Conservation (phyloP, 371 early-diverging fungal species). For the Mucor lusitanicus region DNA sequence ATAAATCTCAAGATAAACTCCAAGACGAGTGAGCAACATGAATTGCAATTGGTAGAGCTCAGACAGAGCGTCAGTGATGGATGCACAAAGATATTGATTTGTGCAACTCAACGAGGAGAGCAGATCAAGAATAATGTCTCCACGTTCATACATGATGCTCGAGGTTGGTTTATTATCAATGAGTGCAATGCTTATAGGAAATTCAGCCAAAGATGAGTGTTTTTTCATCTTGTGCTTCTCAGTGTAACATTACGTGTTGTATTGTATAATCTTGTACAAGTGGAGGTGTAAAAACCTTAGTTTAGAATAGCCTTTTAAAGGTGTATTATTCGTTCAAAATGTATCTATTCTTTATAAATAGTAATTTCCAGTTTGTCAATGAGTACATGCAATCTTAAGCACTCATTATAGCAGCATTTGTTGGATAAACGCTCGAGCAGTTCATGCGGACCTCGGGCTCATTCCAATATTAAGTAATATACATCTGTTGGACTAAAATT, state of each 20-base stretch:
- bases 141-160: background rate
- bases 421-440: no score
- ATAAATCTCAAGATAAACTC: no score
- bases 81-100: background rate
- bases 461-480: background rate
- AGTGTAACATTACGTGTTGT: constrained; percentile 1
- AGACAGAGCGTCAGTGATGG: no score
- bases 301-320: background rate
- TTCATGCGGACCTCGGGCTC: background rate
- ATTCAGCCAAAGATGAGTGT: background rate
- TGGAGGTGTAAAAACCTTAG: background rate
- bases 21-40: background rate
- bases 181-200: background rate
- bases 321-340: background rate
- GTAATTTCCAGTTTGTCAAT: background rate
- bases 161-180: background rate
- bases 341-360: constrained; percentile 6
- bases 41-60: background rate
- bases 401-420: no score
- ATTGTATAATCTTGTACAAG: background rate
- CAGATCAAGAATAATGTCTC: background rate
- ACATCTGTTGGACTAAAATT: background rate
- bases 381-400: no score
- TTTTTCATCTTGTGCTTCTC: background rate
- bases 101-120: background rate